phyloP scores from a whole-genome alignment of 1,139 yeast species.

The Saccharomyces hybrid region DNA sequence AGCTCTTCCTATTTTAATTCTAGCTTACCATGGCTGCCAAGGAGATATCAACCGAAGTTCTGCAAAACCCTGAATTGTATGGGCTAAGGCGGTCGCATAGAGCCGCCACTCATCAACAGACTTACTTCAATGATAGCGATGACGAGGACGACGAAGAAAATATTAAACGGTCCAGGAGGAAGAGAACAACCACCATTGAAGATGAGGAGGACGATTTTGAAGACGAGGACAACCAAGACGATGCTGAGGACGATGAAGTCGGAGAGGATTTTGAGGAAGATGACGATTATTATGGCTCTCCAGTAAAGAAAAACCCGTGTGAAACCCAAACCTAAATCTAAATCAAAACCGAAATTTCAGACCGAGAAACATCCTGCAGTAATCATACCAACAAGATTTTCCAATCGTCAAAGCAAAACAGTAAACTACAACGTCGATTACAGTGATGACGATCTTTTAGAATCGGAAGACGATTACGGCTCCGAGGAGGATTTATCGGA shows the following conservation, averaged over 20 bases:
- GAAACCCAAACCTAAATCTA: conserved; percentile 6
- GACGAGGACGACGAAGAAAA: conserved; percentile 32
- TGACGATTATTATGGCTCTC: conserved; percentile 31
- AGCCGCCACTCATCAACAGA: conserved; percentile 44
- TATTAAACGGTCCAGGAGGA: conserved; percentile 14
- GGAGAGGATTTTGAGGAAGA: conserved; percentile 27
- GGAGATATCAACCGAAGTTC: conserved; percentile 33
- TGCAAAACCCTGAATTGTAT: conserved; percentile 74
- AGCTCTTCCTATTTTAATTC: conserved; percentile 4
- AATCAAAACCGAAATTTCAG: neutral
- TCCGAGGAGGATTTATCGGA: conserved; percentile 16
- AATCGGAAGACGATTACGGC: conserved; percentile 43
- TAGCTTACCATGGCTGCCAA: conserved; percentile 8
- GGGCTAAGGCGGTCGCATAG: conserved; percentile 86
- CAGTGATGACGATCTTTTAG: conserved; percentile 50
- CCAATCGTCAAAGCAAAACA: conserved; percentile 61
- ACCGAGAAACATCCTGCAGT: conserved; percentile 12
- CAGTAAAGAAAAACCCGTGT: conserved; percentile 18
- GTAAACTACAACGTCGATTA: conserved; percentile 73
- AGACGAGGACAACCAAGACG: conserved; percentile 20
- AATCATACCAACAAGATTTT: conserved; percentile 48
- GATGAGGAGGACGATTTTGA: conserved; percentile 21
- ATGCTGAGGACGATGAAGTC: conserved; percentile 31
- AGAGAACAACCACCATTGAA: conserved; percentile 23
- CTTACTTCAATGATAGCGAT: conserved; percentile 31